Evolutionary conservation across 2,329 filamentous ascomycete species (phyloP).

Genomic region (Leptosphaerulina australis): DNA sequence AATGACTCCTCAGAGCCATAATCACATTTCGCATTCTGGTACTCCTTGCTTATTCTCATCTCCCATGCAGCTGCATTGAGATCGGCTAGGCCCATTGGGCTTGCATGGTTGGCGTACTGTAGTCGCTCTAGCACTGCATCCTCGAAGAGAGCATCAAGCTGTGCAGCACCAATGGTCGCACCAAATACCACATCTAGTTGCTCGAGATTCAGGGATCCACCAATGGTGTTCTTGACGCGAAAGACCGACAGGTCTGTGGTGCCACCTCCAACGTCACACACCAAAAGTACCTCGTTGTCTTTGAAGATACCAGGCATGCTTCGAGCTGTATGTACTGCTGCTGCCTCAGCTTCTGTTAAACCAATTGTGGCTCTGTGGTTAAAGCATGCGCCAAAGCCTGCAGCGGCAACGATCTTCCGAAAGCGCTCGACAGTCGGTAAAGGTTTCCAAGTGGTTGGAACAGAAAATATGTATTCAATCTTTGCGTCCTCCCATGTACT

Average conservation of each 20-base stretch:
- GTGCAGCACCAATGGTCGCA: constrained; percentile 45
- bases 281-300: constrained; percentile 53
- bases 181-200: constrained; percentile 48
- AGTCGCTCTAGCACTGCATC: constrained; percentile 33
- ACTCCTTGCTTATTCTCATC: constrained; percentile 47
- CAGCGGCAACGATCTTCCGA: constrained; percentile 54
- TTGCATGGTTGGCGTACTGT: constrained; percentile 23
- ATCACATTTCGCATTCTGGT: constrained; percentile 44
- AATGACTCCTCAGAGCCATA: constrained; percentile 39
- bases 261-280: constrained; percentile 60
- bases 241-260: constrained; percentile 53
- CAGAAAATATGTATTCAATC: constrained; percentile 63
- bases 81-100: constrained; percentile 23
- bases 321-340: constrained; percentile 56
- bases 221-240: constrained; percentile 32
- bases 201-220: constrained; percentile 26
- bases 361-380: constrained; percentile 53
- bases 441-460: constrained; percentile 63
- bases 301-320: constrained; percentile 17
- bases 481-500: constrained; percentile 48
- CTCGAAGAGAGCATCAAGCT: constrained; percentile 36
- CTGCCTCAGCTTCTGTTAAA: constrained; percentile 61
- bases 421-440: constrained; percentile 60
- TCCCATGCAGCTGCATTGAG: constrained; percentile 30
- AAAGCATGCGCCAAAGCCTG: constrained; percentile 56